Evolutionary conservation across 2,329 filamentous ascomycete genomes (phyloP), one percentile per base, ranked within the genome.

Genomic region (Fusarium xyrophilum): DNA sequence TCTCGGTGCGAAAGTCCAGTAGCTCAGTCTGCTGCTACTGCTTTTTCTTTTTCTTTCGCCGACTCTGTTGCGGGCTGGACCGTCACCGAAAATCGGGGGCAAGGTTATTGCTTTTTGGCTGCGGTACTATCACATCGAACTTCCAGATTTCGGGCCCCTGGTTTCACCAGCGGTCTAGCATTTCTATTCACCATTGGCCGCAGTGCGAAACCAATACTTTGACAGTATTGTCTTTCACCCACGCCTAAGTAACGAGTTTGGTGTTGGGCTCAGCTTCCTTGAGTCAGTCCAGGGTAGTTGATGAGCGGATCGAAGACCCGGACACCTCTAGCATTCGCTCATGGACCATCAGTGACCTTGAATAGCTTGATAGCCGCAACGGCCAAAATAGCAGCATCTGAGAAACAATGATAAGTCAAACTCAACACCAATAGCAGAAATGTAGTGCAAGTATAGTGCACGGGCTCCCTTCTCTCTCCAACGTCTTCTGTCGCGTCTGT

Each of bases 41-140:
- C 35, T 23, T 50, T 69, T 70, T 50, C 59, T 69, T 69, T 68
- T 70, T 65, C 43, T 30, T 55, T 70, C 40, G 59, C 67, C 67
- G 59, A 63, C 50, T 52, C 28, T 33, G 30, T 30, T 44, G 43
- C 36, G 33, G 38, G 21, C 36, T 64, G 40, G 30, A 55, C 44
- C 43, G 63, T 60, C 27, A 36, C 30, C 17, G 30, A 50, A 50
- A 47, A 47, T 10, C n/a, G n/a, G 7, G 15, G 15, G n/a, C 54
- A 53, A 50, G 27, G 32, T 35, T 50, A 27, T 57, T 44, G 51
- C 33, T 50, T 15, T 15, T 35, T 32, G 32, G 38, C 23, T 30
- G 47, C 14, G 35, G 33, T 53, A 46, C 40, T 47, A 44, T 51
- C 23, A 35, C n/a, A 30, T 50, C 57, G 50, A 50, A 36, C 30